Conservation (phyloP, 495 filamentous ascomycete species). For the Daldinia vernicosa region DNA sequence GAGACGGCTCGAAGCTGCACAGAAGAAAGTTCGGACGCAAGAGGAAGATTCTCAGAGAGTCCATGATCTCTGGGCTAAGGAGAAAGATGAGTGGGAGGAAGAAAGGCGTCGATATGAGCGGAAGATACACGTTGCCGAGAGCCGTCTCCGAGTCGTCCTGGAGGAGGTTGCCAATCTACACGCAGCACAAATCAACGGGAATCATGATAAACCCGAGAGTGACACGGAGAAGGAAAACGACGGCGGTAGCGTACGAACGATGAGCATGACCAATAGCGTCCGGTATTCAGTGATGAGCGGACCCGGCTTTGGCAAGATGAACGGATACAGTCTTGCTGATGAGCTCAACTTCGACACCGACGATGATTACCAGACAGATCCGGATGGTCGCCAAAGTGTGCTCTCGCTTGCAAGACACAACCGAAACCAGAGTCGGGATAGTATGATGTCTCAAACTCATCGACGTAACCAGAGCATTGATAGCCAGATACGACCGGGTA, state of each 20-base stretch:
- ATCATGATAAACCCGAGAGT: constrained; percentile 53
- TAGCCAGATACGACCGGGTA: constrained; percentile 59
- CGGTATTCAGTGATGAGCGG: constrained; percentile 75
- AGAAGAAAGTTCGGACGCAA: constrained; percentile 78
- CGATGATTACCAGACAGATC: constrained; percentile 67
- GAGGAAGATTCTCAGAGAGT: constrained; percentile 85
- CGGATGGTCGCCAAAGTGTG: constrained; percentile 64
- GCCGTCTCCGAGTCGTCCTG: constrained; percentile 80
- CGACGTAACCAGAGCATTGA: constrained; percentile 61
- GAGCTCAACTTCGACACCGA: constrained; percentile 88
- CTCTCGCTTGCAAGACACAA: constrained; percentile 51
- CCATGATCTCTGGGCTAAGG: constrained; percentile 78
- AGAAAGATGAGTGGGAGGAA: constrained; percentile 82
- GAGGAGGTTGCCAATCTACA: constrained; percentile 84
- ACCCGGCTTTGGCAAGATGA: constrained; percentile 61
- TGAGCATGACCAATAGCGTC: constrained; percentile 77
- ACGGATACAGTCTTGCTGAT: constrained; percentile 83
- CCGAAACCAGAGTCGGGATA: constrained; percentile 57
- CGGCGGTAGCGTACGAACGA: constrained; percentile 76
- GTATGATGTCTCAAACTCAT: constrained; percentile 55
- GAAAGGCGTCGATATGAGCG: constrained; percentile 83
- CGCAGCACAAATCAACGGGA: constrained; percentile 59
- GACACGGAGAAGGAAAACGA: constrained; percentile 74
- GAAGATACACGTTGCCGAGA: constrained; percentile 86
- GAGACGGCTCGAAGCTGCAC: constrained; percentile 77